Conservation (phyloP, 257 asterid genomes). For the Gardenia jasminoides region DNA sequence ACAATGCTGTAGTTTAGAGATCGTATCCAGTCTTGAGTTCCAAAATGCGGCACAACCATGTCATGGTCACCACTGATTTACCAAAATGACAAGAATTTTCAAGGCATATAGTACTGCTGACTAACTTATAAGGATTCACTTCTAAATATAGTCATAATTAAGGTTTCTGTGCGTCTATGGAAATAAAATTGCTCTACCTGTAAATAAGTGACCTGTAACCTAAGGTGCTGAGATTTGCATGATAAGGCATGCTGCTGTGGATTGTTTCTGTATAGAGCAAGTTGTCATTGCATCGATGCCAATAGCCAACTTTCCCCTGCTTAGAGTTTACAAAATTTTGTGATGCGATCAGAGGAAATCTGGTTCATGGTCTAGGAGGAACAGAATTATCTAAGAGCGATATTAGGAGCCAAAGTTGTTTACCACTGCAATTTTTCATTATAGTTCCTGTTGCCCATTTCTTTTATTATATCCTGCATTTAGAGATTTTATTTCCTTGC, state of each 20-base stretch:
- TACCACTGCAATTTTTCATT: too few species aligned
- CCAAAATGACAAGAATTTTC: background rate
- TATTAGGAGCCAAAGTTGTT: too few species aligned
- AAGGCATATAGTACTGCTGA: background rate
- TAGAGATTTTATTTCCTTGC: too few species aligned
- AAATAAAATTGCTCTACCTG: conserved; percentile 17
- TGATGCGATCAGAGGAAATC: too few species aligned
- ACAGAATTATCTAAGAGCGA: too few species aligned
- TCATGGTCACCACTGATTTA: conserved; percentile 49
- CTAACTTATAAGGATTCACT: too few species aligned
- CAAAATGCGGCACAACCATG: conserved; percentile 23
- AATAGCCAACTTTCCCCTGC: conserved; percentile 13
- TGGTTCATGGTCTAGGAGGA: too few species aligned
- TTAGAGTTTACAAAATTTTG: too few species aligned
- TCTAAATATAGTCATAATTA: too few species aligned
- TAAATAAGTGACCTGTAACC: conserved; percentile 36
- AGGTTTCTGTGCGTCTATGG: too few species aligned
- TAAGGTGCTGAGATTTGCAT: conserved; percentile 19
- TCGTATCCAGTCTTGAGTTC: conserved; percentile 51
- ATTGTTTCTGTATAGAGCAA: conserved; percentile 2
- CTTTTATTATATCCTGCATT: too few species aligned
- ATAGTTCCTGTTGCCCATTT: too few species aligned
- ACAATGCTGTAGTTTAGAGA: conserved; percentile 34
- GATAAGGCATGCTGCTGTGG: conserved; percentile 2
- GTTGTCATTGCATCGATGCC: conserved; percentile 13